Conservation (phyloP, 108 stramenopile species). For the Nitzschia inconspicua region DNA sequence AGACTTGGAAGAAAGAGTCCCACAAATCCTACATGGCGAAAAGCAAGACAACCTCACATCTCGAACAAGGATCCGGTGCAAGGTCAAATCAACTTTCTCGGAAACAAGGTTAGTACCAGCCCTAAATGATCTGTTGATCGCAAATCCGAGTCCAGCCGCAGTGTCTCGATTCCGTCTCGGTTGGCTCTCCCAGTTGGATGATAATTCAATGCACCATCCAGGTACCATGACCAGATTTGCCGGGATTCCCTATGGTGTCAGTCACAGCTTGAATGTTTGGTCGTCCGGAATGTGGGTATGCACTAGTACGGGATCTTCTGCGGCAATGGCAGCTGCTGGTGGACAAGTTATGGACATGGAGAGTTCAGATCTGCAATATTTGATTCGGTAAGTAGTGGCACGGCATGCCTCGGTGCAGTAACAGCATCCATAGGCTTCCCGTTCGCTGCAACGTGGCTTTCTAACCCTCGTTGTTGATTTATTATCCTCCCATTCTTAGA, state of each 20-base stretch:
- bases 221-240: constrained; percentile 79
- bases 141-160: constrained; percentile 93
- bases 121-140: constrained; percentile 91
- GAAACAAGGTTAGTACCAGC: constrained; percentile 93
- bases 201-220: constrained; percentile 2
- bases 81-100: constrained; percentile 89
- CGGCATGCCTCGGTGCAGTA: no score
- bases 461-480: no score
- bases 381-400: no score
- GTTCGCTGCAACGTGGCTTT: no score
- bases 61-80: constrained; percentile 82
- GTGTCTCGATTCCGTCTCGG: constrained; percentile 91
- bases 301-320: constrained; percentile 90
- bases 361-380: constrained; percentile 80
- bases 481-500: no score
- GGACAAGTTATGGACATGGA: constrained; percentile 71
- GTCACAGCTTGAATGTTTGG: constrained; percentile 87
- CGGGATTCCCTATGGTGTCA: constrained; percentile 63
- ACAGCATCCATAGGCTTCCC: no score
- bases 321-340: constrained; percentile 92
- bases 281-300: constrained; percentile 70
- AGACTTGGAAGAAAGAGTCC: constrained; percentile 73
- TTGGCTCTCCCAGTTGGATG: constrained; percentile 43
- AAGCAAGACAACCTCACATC: constrained; percentile 9
- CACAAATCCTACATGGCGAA: constrained; percentile 71